These are phyloP conservation scores for Metschnikowia kofuensis DNA, from an alignment of 805 yeast genomes.

Conservation along the genomic window DNA sequence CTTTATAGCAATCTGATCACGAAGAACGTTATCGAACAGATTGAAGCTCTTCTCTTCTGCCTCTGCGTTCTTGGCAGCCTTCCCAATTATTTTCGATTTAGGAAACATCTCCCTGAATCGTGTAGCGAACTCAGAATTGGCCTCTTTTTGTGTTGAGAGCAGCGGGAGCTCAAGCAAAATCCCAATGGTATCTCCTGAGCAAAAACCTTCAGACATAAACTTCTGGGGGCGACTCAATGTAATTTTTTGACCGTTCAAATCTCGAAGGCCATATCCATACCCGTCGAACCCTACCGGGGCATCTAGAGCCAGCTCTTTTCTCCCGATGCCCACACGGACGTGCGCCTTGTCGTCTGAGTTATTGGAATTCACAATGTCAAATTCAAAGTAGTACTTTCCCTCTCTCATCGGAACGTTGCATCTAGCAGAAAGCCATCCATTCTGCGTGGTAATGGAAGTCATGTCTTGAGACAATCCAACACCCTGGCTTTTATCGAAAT, in stretches of 20 bases:
- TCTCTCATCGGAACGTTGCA: slow-evolving; percentile 73
- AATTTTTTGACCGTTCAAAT: slow-evolving; percentile 68
- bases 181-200: slow-evolving; percentile 81
- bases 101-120: slow-evolving; percentile 10
- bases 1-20: slow-evolving; percentile 87
- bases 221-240: slow-evolving; percentile 68
- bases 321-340: slow-evolving; percentile 77
- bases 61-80: slow-evolving; percentile 12
- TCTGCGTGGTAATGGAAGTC: slow-evolving; percentile 49
- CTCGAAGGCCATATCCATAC: slow-evolving; percentile 89
- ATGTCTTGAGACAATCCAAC: slow-evolving; percentile 32
- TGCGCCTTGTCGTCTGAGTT: slow-evolving; percentile 53
- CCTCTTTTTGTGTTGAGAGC: slow-evolving; percentile 40
- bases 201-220: slow-evolving; percentile 55
- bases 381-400: slow-evolving; percentile 81
- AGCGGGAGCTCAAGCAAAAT: slow-evolving; percentile 68
- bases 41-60: slow-evolving; percentile 15
- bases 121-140: slow-evolving; percentile 30
- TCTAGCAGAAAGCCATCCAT: slow-evolving; percentile 81
- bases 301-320: slow-evolving; percentile 85
- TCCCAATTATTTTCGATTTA: slow-evolving; percentile 14
- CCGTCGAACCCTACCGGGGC: slow-evolving; percentile 97
- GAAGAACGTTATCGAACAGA: slow-evolving; percentile 42
- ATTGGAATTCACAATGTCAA: slow-evolving; percentile 49
- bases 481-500: slow-evolving; percentile 69